Evolutionary conservation across 192 early-diverging fungal genomes (phyloP).

Genomic region (Neocallimastix lanati): DNA sequence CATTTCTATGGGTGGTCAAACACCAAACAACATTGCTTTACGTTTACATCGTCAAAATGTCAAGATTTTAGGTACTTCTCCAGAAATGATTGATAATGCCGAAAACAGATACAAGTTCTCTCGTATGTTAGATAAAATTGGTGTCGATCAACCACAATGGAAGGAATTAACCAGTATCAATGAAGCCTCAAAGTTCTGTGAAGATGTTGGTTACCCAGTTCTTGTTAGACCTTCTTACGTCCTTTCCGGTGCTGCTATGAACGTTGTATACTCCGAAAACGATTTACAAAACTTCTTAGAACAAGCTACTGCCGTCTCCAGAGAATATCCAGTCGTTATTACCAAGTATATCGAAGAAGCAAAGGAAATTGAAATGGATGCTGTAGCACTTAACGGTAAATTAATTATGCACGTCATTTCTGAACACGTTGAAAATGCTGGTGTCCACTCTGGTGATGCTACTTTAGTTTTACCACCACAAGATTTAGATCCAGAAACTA

Average conservation of each 20-base stretch:
- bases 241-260: constrained; percentile 97
- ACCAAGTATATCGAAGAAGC: constrained; percentile 97
- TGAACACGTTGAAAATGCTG: constrained; percentile 98
- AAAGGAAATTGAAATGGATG: constrained; percentile 97
- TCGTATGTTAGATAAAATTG: constrained; percentile 85
- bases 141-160: constrained; percentile 94
- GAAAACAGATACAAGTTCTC: constrained; percentile 98
- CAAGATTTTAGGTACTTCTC: constrained; percentile 84
- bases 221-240: constrained; percentile 96
- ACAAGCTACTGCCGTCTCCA: constrained; percentile 82
- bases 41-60: constrained; percentile 77
- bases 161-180: constrained; percentile 78
- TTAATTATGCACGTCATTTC: constrained; percentile 85
- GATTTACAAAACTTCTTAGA: constrained; percentile 72
- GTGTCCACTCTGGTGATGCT: constrained; percentile 97
- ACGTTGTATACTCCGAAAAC: constrained; percentile 71
- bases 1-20: constrained; percentile 92
- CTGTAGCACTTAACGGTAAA: constrained; percentile 87
- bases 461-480: constrained; percentile 88
- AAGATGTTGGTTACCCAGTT: constrained; percentile 85
- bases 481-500: constrained; percentile 85
- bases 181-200: constrained; percentile 73
- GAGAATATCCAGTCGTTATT: constrained; percentile 93
- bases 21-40: constrained; percentile 94
- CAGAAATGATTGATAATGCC: constrained; percentile 91